Base-by-base conservation (phyloP, 2,329 filamentous ascomycete genomes). In the Amylocarpus encephaloides region DNA sequence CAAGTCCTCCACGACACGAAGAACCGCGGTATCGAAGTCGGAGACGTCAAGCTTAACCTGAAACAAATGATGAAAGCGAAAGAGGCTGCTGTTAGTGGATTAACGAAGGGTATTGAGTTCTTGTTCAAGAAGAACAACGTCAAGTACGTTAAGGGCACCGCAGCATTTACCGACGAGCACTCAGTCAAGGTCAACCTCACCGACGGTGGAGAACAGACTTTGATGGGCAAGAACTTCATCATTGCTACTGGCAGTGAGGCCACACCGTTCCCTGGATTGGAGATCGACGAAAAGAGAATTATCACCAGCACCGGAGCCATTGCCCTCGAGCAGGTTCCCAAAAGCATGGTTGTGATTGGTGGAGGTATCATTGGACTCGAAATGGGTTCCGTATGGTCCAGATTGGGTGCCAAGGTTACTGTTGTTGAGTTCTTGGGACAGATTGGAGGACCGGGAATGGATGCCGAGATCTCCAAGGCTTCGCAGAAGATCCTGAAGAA, bases 81-180 rank as follows among this genome's bases (percentile, higher is more conserved):
- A 77, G 92, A 98, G 46, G 86, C 83, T 33, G 94, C 93, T 46
- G 93, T 98, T 56, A 72, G 75, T 36, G 83, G 90, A 44, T 75
- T 98, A 60, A 98, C 93, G 60, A 97, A 97, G 78, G 93, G 93
- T 70, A 87, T 98, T 59, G 93, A 98, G 73, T 98, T 92, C 70
- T 78, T 98, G 57, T 86, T 98, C 74, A 97, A 97, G 84, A 97
- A 98, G 81, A 98, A 98, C 75, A 88, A 89, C 58, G 93, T 96
- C 60, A 90, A 97, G 69, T 98, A 97, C 73, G 79, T 97, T 75
- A 96, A 96, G 78, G 93, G 93, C 62, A 83, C 88, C 46, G 92
- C 86, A 61, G 79, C 88, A 42, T 95, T 97, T 68, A 79, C 85
- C 64, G 88, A 88, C 69, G 88, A 94, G 73, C 82, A 96, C 74